phyloP scores from a whole-genome alignment of 78 protist species.

The Dictyostelium firmibasis region DNA sequence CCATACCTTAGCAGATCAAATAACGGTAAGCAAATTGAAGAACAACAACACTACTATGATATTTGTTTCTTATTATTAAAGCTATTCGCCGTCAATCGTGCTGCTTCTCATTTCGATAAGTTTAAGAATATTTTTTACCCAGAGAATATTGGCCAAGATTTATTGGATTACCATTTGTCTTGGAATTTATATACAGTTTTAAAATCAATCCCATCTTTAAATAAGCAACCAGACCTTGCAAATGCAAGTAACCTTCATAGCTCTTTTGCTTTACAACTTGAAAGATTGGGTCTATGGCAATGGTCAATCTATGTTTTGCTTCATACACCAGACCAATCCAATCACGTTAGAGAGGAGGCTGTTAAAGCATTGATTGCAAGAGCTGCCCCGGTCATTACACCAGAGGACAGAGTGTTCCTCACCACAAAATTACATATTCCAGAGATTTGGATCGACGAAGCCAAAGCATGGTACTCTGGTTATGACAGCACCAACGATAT shows the following conservation, averaged over 20 bases:
- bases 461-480: slow-evolving; percentile 32
- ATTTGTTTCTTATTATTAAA: slow-evolving; percentile 50
- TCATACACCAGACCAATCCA: slow-evolving; percentile 12
- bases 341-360: slow-evolving; percentile 54
- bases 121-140: slow-evolving; percentile 47
- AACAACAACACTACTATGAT: slow-evolving; percentile 2
- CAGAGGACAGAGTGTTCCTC: slow-evolving; percentile 6
- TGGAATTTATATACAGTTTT: slow-evolving; percentile 53
- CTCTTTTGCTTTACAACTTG: slow-evolving; percentile 73
- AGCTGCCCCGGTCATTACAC: not conserved
- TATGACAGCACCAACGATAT: not conserved
- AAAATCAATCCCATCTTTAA: slow-evolving; percentile 19
- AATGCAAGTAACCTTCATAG: slow-evolving; percentile 40
- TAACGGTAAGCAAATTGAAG: not conserved
- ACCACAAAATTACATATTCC: slow-evolving; percentile 16
- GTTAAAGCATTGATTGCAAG: slow-evolving; percentile 44
- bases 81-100: not conserved
- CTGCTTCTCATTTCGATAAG: not conserved
- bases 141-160: slow-evolving; percentile 27
- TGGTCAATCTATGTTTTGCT: slow-evolving; percentile 75
- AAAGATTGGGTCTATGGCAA: slow-evolving; percentile 71
- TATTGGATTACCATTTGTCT: slow-evolving; percentile 33
- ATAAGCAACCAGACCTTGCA: slow-evolving; percentile 24
- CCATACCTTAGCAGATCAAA: not conserved
- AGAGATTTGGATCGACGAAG: slow-evolving; percentile 59